Evolutionary conservation across 2,329 filamentous ascomycete genomes (phyloP), one percentile per base, ranked within the genome.

Genomic region (Phialemoniopsis sp.): DNA sequence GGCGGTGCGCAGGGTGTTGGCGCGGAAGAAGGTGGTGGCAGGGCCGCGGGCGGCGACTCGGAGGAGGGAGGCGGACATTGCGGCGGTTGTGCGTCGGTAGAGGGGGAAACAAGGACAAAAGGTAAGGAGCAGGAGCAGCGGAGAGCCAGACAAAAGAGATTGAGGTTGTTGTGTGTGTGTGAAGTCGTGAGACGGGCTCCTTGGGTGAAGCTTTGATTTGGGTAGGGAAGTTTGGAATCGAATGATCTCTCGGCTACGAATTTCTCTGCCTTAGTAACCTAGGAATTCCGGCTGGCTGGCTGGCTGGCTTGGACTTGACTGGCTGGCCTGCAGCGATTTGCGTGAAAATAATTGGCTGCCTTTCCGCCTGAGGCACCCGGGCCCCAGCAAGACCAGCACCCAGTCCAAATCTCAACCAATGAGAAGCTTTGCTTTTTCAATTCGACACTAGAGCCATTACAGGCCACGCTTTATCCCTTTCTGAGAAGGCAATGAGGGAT

Each of bases 11-110:
- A 76, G 55, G 67, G 68, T 66, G 74, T 76, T 77, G 63, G 76
- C 69, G 64, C 81, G 82, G 68, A 82, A 73, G 62, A 85, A 72
- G 63, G 70, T 67, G 72, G 68, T 61, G 60, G 76, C 64, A 67
- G 73, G 66, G 73, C 74, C 76, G 69, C 85, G 85, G 64, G 77
- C 76, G 66, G 83, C 82, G 59, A 82, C 67, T 62, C 86, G 84
- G 68, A 89, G 72, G 59, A 89, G 66, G 47, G 79, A 72, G 51
- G 78, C 68, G 55, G 84, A 82, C 58, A 60, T 57, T 45, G 40
- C 46, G 40, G 44, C 14, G 35, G 35, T 32, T 38, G 29, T 37
- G 29, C 21, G 39, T 38, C 39, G 44, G 32, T 34, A 13, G 14
- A 29, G 18, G 38, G 13, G 30, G 38, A 38, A 42, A 33, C 41